phyloP scores from a whole-genome alignment of 2,329 filamentous ascomycete genomes.

The Colletotrichum musicola region DNA sequence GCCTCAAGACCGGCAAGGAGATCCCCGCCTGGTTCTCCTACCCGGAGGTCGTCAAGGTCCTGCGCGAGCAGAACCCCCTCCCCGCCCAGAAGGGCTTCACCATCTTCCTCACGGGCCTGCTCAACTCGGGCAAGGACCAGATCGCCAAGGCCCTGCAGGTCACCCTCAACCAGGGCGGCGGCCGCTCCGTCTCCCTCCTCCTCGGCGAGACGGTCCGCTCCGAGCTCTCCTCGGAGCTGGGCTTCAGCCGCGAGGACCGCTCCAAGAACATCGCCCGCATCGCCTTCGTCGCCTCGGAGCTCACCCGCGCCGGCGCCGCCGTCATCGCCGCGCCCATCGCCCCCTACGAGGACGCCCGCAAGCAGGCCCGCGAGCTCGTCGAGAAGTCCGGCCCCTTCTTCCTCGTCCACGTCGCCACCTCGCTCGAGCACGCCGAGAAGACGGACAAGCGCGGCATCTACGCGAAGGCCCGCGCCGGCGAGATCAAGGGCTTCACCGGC shows the following conservation, averaged over 20 bases:
- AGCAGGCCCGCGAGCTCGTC: conserved; percentile 84
- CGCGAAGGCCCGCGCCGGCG: conserved; percentile 82
- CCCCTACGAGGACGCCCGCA: conserved; percentile 84
- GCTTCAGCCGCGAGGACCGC: conserved; percentile 93
- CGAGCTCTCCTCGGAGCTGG: conserved; percentile 94
- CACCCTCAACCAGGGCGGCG: conserved; percentile 97
- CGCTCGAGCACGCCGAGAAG: conserved; percentile 93
- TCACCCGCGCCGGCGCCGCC: conserved; percentile 91
- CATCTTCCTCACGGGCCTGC: conserved; percentile 96
- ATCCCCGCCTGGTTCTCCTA: conserved; percentile 99
- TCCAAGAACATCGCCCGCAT: conserved; percentile 96
- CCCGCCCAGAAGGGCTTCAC: conserved; percentile 96
- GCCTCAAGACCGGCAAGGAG: conserved; percentile 90
- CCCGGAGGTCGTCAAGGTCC: conserved; percentile 96
- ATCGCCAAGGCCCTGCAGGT: conserved; percentile 96
- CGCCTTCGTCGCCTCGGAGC: conserved; percentile 93
- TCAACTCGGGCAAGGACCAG: conserved; percentile 97
- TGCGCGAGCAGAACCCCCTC: conserved; percentile 95
- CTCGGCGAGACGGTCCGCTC: conserved; percentile 94
- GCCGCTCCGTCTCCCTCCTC: conserved; percentile 92
- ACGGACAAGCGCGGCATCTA: conserved; percentile 96
- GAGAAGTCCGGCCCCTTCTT: conserved; percentile 93
- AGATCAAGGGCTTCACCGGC: conserved; percentile 98
- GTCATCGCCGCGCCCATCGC: conserved; percentile 98
- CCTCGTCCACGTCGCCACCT: conserved; percentile 93